Base-by-base conservation (phyloP, 2,329 filamentous ascomycete genomes). In the Colletotrichum tropicale region DNA sequence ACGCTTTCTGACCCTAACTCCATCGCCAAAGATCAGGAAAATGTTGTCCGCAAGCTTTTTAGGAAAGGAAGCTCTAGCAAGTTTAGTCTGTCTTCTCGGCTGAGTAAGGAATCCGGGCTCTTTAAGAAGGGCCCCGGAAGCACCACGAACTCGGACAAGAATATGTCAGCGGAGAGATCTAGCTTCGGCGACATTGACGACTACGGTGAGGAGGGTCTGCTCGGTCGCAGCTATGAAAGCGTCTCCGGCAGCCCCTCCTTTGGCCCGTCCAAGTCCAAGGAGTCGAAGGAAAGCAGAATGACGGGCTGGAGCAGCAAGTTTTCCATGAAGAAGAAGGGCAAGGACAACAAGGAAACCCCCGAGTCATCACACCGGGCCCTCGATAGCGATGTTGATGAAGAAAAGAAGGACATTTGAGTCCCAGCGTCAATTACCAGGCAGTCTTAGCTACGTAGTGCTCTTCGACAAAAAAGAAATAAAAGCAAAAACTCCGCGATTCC, bases 61-160 rank as follows among this genome's bases (percentile, higher is more conserved):
- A 90, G 92, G 36, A 93, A 93, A 84, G 90, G 91, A 66, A 93
- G 91, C 81, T 91, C 91, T 8, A 89, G 90, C 82, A 93, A 93
- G 84, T 93, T 93, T 81, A 91, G 90, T 81, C 85, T 93, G 75
- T 88, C 91, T 15, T 91, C 90, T 65, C 83, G 90, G 74, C 80
- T 90, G 24, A 87, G 87, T 67, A 93, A 91, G 79, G 89, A 90
- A 62, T 87, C 88, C 32, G 82, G 85, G 12, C 83, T 91, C 30
- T 91, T 91, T 78, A 91, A 93, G 86, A 93, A 92, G 79, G 89
- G 89, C 5, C 86, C 89, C 8, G 88, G 90, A 64, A 92, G 90
- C 81, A 86, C 88, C 18, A 87, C 88, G 65, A 89, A 90, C 78
- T 91, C 89, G 67, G 91, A 93, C 70, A 88, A 88, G 80, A 91